Conservation (phyloP, 768 basidiomycete species). For the Coprinopsis cinerea region DNA sequence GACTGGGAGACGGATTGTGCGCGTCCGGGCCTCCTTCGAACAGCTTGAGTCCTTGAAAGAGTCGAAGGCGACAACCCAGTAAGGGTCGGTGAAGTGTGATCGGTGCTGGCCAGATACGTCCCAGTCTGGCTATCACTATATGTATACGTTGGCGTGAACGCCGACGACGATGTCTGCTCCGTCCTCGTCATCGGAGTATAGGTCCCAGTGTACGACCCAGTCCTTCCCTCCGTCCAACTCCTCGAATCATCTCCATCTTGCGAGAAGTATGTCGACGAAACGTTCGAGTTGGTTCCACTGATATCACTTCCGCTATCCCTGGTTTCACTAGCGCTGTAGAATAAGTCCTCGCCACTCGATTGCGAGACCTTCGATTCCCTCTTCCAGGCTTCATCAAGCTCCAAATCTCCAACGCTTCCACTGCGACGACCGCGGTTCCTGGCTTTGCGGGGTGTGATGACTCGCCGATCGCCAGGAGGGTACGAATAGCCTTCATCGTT, state of each 20-base stretch:
- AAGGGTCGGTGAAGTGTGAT: constrained; percentile 34
- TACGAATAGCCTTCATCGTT: constrained; percentile 64
- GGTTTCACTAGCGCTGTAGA: constrained; percentile 7
- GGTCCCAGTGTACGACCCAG: constrained; percentile 11
- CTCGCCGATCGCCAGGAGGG: constrained; percentile 58
- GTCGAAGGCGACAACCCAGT: constrained; percentile 44
- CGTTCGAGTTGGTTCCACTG: constrained; percentile 16
- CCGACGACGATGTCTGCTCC: not conserved
- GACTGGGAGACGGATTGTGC: constrained; percentile 27
- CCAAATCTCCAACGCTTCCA: constrained; percentile 57
- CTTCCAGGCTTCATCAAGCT: constrained; percentile 42
- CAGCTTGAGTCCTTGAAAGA: constrained; percentile 52
- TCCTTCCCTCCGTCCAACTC: constrained; percentile 8
- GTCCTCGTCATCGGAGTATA: constrained; percentile 6
- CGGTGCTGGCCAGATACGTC: constrained; percentile 54
- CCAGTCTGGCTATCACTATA: constrained; percentile 1
- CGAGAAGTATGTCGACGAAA: constrained; percentile 34
- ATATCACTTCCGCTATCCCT: constrained; percentile 2
- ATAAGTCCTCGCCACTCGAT: constrained; percentile 8
- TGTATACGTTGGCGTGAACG: constrained; percentile 1
- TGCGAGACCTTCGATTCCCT: constrained; percentile 4
- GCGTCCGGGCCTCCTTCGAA: constrained; percentile 22
- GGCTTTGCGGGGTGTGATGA: constrained; percentile 58
- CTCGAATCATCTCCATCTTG: constrained; percentile 15
- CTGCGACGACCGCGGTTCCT: constrained; percentile 40